Base-by-base conservation (phyloP, 805 yeast species). In the Schwanniomyces pseudopolymorphus region DNA sequence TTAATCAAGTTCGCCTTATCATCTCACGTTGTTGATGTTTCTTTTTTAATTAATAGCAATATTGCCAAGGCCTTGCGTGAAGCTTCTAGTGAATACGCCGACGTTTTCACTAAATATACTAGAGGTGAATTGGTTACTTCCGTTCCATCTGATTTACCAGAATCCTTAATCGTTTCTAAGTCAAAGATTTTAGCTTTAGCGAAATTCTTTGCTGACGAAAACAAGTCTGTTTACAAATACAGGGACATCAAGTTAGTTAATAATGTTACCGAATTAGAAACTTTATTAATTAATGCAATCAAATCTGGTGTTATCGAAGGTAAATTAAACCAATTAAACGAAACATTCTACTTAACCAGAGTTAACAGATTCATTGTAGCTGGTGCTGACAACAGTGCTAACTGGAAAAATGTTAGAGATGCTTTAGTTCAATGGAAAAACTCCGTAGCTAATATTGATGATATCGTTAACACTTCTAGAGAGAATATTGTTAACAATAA, bases 261-360 rank as follows among this genome's bases (percentile, higher is more conserved):
- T 3, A 55, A 67, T 8, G 45, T 66, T 13, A 48, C 56, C 31
- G 74, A 69, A 42, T 65, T 72, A 40, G 78, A 73, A 56, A 57
- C 63, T 39, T 61, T 72, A 47, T 58, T 73, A 51, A 66, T 73
- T 35, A 69, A 68, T 52, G 63, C 75, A 33, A 72, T 73, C 51
- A 71, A 70, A 55, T 61, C 70, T n/a, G 73, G 72, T 38, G 70
- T 73, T 42, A 56, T 73, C 43, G 76, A 72, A 58, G 78, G 77
- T 44, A 72, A 71, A 54, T 65, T 73, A 53, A 70, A 72, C 57
- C 78, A 73, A 58, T 62, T 72, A 38, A 69, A 67, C 31, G 66
- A 69, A 49, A 59, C 67, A 6, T 72, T 73, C 55, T 60, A 65
- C 50, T 69, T 72, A 52, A 67, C 66, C 26, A 69, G 72, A 57